phyloP scores from a whole-genome alignment of 2,329 filamentous ascomycete genomes.

The Clonostachys solani region DNA sequence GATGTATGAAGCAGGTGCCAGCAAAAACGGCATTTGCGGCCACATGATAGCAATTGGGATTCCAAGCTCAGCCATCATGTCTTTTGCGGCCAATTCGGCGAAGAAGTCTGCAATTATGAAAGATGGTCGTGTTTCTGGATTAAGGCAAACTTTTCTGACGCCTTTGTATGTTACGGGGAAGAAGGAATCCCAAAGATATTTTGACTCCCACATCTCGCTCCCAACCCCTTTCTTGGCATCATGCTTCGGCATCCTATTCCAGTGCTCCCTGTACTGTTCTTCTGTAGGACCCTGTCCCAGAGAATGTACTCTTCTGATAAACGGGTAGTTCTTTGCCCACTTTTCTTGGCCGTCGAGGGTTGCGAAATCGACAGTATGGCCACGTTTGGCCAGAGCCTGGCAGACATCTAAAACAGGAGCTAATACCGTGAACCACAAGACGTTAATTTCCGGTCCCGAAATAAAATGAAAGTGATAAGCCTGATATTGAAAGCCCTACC shows the following conservation, averaged over 20 bases:
- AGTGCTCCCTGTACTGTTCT: slow-evolving; percentile 22
- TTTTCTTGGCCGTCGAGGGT: slow-evolving; percentile 27
- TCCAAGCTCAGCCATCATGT: slow-evolving; percentile 28
- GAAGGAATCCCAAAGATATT: slow-evolving; percentile 27
- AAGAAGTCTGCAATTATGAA: slow-evolving; percentile 39
- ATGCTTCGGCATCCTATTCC: slow-evolving; percentile 25
- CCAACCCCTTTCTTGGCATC: slow-evolving; percentile 21
- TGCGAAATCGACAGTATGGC: slow-evolving; percentile 29
- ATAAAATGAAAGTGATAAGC: neutral
- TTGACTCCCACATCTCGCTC: slow-evolving; percentile 21
- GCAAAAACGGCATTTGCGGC: slow-evolving; percentile 33
- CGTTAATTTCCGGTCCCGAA: neutral
- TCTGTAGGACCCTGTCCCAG: slow-evolving; percentile 20
- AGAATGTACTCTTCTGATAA: slow-evolving; percentile 21
- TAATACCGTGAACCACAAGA: slow-evolving; percentile 2
- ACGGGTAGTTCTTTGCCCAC: slow-evolving; percentile 22
- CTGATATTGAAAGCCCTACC: slow-evolving; percentile 7
- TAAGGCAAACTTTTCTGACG: slow-evolving; percentile 7
- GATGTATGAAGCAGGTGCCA: slow-evolving; percentile 30
- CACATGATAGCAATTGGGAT: slow-evolving; percentile 31
- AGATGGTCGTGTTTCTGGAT: slow-evolving; percentile 20
- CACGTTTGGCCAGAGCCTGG: slow-evolving; percentile 21
- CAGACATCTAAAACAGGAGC: slow-evolving; percentile 29
- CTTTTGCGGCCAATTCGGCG: slow-evolving; percentile 30
- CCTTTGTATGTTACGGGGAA: slow-evolving; percentile 22